Percentiles rank a stretch among this genome's conserved stretches.
Evolutionary conservation across 2,329 filamentous ascomycete species (phyloP).

Genomic region (Alternaria ventricosa): DNA sequence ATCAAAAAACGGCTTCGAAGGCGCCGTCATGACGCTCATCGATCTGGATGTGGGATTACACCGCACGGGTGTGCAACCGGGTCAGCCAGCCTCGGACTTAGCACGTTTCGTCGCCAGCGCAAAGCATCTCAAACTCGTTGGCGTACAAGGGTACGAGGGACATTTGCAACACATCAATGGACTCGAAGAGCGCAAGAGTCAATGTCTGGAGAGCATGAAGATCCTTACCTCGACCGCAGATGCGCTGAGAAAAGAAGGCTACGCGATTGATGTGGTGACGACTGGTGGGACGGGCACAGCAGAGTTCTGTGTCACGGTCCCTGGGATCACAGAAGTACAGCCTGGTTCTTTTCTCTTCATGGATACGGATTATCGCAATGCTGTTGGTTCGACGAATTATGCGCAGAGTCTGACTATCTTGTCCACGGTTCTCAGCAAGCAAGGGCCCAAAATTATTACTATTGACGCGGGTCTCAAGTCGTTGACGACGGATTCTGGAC

Average conservation of each 20-base stretch:
- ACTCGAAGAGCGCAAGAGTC: slow-evolving; percentile 49
- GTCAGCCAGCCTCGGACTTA: slow-evolving; percentile 50
- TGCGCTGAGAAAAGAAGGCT: slow-evolving; percentile 51
- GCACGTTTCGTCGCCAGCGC: slow-evolving; percentile 49
- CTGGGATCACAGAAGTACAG: slow-evolving; percentile 61
- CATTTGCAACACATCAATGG: slow-evolving; percentile 61
- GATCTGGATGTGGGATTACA: slow-evolving; percentile 61
- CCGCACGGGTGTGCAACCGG: slow-evolving; percentile 57
- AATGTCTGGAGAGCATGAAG: slow-evolving; percentile 57
- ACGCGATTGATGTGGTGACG: slow-evolving; percentile 58
- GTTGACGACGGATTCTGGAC: slow-evolving; percentile 60
- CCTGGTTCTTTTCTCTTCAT: slow-evolving; percentile 64
- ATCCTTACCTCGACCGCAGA: slow-evolving; percentile 54
- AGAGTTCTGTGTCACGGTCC: slow-evolving; percentile 60
- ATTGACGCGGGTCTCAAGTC: slow-evolving; percentile 61
- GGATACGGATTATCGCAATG: slow-evolving; percentile 64
- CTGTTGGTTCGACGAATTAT: slow-evolving; percentile 56
- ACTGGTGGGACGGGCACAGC: slow-evolving; percentile 61
- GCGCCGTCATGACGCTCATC: slow-evolving; percentile 53
- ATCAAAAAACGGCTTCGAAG: slow-evolving; percentile 42
- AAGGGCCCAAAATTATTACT: slow-evolving; percentile 53
- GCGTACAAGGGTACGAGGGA: slow-evolving; percentile 62
- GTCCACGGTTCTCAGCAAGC: slow-evolving; percentile 58
- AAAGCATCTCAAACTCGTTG: slow-evolving; percentile 54
- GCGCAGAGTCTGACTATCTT: slow-evolving; percentile 58